These are phyloP conservation scores for Lentinus tigrinus DNA, from an alignment of 768 basidiomycete genomes.

Conservation along the genomic window DNA sequence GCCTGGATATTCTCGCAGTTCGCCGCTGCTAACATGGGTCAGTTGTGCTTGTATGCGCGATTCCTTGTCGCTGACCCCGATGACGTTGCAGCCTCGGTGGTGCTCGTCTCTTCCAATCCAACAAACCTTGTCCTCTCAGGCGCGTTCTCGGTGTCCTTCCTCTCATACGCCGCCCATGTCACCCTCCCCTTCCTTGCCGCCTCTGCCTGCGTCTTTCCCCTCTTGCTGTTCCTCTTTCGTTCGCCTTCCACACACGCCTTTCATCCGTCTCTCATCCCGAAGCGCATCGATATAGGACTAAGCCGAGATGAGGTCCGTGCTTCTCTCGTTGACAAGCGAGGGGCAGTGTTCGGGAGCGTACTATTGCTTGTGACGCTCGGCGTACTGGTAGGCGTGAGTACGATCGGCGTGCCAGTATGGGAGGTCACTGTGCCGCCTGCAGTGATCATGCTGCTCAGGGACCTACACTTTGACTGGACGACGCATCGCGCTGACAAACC, in stretches of 20 bases:
- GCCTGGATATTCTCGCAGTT: conserved; percentile 78
- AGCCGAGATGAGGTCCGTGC: conserved; percentile 41
- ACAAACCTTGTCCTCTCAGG: conserved; percentile 94
- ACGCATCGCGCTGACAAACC: conserved; percentile 49
- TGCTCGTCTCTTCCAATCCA: conserved; percentile 83
- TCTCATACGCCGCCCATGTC: conserved; percentile 78
- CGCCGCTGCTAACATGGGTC: conserved; percentile 73
- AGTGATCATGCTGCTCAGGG: conserved; percentile 64
- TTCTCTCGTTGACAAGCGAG: conserved; percentile 69
- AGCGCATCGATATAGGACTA: conserved; percentile 22
- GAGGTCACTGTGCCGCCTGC: conserved; percentile 84
- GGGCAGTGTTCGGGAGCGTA: conserved; percentile 71
- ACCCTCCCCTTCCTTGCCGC: conserved; percentile 75
- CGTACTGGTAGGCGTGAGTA: conserved; percentile 76
- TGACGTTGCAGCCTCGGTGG: conserved; percentile 40
- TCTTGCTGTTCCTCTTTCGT: conserved; percentile 60
- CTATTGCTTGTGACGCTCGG: conserved; percentile 67
- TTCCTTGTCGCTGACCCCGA: not conserved
- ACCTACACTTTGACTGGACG: conserved; percentile 43
- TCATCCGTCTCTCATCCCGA: conserved; percentile 1
- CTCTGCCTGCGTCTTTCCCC: conserved; percentile 59
- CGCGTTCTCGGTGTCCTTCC: conserved; percentile 76
- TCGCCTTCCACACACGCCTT: conserved; percentile 48
- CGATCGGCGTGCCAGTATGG: conserved; percentile 81
- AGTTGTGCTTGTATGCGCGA: not conserved